phyloP scores from a whole-genome alignment of 371 early-diverging fungal genomes.

The Mucor circinelloides region DNA sequence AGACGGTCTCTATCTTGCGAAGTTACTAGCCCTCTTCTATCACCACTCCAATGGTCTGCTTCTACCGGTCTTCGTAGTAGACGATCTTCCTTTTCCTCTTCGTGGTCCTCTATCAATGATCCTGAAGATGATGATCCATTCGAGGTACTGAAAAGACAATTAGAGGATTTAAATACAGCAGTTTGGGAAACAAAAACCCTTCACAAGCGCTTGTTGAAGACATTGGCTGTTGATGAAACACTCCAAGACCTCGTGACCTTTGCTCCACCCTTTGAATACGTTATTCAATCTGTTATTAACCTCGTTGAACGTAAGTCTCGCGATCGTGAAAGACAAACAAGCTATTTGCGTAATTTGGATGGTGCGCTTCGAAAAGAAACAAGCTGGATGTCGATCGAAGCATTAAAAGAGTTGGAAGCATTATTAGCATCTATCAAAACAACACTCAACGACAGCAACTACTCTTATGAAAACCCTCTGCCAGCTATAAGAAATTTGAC shows the following conservation, averaged over 20 bases:
- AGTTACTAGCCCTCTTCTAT: slow-evolving; percentile 22
- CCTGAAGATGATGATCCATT: slow-evolving; percentile 54
- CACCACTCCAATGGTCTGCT: slow-evolving; percentile 39
- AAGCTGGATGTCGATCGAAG: slow-evolving; percentile 39
- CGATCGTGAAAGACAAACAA: slow-evolving; percentile 53
- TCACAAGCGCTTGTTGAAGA: slow-evolving; percentile 50
- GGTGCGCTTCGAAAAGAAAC: slow-evolving; percentile 43
- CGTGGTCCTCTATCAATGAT: slow-evolving; percentile 44
- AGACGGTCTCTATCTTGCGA: slow-evolving; percentile 20
- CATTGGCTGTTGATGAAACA: slow-evolving; percentile 42
- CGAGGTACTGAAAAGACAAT: slow-evolving; percentile 48
- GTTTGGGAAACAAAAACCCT: slow-evolving; percentile 57
- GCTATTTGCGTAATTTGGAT: slow-evolving; percentile 40
- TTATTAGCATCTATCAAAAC: slow-evolving; percentile 35
- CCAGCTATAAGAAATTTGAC: slow-evolving; percentile 40
- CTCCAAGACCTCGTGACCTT: slow-evolving; percentile 35
- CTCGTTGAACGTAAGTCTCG: slow-evolving; percentile 43
- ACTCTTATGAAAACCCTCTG: slow-evolving; percentile 46
- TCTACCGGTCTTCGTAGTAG: slow-evolving; percentile 42
- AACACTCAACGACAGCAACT: slow-evolving; percentile 40
- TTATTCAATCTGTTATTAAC: slow-evolving; percentile 49
- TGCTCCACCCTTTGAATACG: slow-evolving; percentile 50
- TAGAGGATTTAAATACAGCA: slow-evolving; percentile 51
- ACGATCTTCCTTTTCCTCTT: slow-evolving; percentile 43
- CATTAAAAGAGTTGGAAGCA: slow-evolving; percentile 38